Conservation (phyloP, 306 rosid genomes). For the Vachellia collinsii region DNA sequence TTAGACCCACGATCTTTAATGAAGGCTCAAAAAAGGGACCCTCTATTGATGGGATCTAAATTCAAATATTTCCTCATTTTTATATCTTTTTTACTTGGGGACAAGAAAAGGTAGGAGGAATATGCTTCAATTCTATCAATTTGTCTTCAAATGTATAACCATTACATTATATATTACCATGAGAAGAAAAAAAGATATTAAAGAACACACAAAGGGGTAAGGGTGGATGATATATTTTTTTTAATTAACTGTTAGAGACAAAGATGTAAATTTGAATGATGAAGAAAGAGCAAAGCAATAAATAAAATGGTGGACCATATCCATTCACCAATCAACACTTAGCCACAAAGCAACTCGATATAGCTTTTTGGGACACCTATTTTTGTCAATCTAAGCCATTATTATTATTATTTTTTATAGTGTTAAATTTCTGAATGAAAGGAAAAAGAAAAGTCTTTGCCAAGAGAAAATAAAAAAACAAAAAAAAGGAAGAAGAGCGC, state of each 20-base stretch:
- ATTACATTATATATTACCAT: neutral
- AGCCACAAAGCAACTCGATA: constrained; percentile 2
- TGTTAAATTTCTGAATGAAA: too few relatives aligned
- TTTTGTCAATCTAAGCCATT: neutral
- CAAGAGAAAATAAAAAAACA: too few relatives aligned
- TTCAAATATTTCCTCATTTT: too few relatives aligned
- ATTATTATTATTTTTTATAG: too few relatives aligned
- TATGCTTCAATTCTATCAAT: too few relatives aligned
- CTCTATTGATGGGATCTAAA: too few relatives aligned
- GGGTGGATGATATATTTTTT: neutral
- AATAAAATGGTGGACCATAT: neutral
- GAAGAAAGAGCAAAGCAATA: neutral
- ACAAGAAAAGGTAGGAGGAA: too few relatives aligned
- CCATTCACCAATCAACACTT: neutral
- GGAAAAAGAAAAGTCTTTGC: neutral
- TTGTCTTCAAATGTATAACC: neutral
- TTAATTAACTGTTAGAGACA: neutral
- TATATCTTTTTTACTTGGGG: too few relatives aligned
- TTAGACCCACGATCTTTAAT: too few relatives aligned
- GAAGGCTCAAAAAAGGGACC: too few relatives aligned
- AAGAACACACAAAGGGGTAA: neutral
- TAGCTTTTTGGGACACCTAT: neutral
- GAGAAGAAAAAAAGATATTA: neutral
- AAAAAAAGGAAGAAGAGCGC: neutral
- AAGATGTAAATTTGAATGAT: neutral